Conservation (phyloP, 2,329 filamentous ascomycete species). For the Colletotrichum incanum region DNA sequence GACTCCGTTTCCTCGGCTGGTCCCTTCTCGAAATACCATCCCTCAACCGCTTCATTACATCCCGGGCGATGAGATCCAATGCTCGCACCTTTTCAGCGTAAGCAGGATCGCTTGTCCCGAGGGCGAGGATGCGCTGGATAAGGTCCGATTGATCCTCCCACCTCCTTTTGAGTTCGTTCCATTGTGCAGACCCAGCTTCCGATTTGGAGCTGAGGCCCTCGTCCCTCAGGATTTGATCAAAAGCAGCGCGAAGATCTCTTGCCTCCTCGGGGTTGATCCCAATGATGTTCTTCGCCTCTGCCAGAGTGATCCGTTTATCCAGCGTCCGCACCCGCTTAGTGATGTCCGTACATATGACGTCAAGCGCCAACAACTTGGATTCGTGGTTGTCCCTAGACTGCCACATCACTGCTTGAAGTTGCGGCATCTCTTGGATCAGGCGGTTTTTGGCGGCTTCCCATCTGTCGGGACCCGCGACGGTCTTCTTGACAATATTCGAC, state of each 20-base stretch:
- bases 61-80: constrained; percentile 79
- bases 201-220: constrained; percentile 81
- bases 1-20: constrained; percentile 48
- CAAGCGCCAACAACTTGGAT: constrained; percentile 78
- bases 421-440: constrained; percentile 75
- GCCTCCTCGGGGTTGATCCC: constrained; percentile 61
- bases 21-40: constrained; percentile 75
- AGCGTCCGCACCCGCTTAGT: constrained; percentile 82
- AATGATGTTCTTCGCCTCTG: constrained; percentile 78
- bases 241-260: constrained; percentile 75
- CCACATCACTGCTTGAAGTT: constrained; percentile 76
- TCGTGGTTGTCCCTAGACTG: constrained; percentile 71
- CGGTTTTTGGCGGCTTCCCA: constrained; percentile 82
- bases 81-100: constrained; percentile 73
- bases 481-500: constrained; percentile 81
- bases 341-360: constrained; percentile 86
- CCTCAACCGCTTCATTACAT: constrained; percentile 83
- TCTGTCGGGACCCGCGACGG: constrained; percentile 77
- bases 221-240: constrained; percentile 76
- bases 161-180: constrained; percentile 77
- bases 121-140: constrained; percentile 68
- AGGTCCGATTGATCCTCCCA: constrained; percentile 76
- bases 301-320: constrained; percentile 78
- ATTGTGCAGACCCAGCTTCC: constrained; percentile 80
- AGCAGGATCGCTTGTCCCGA: constrained; percentile 66